Evolutionary conservation across 225 moss, liverwort and hornwort genomes (phyloP).

Genomic region (Polytrichum commune): DNA sequence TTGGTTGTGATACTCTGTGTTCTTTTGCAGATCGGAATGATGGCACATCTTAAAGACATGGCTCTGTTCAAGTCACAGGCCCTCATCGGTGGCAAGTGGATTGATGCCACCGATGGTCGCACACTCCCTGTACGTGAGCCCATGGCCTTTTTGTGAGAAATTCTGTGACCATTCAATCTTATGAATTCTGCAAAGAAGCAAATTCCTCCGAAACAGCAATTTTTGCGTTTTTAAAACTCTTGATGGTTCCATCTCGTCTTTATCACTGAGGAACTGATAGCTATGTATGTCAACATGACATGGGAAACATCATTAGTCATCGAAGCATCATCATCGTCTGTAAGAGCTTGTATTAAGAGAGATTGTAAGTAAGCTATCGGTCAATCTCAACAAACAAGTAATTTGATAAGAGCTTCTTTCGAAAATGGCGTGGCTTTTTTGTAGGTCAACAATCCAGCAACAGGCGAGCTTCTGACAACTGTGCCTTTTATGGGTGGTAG

Average conservation of each 20-base stretch:
- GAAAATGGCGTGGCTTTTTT: conserved; percentile 11
- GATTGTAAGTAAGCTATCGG: neutral
- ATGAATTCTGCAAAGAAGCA: too few relatives aligned
- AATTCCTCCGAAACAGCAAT: too few relatives aligned
- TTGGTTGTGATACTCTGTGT: conserved; percentile 4
- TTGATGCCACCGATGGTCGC: conserved; percentile 70
- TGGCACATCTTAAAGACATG: conserved; percentile 61
- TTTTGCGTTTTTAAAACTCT: too few relatives aligned
- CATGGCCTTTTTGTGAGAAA: too few relatives aligned
- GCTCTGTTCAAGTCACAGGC: conserved; percentile 66
- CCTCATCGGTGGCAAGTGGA: conserved; percentile 72
- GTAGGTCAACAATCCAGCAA: conserved; percentile 93
- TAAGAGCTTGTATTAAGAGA: neutral
- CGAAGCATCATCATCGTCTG: neutral
- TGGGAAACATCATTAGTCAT: neutral
- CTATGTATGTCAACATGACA: too few relatives aligned
- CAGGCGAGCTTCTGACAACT: conserved; percentile 67
- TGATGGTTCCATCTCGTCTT: too few relatives aligned
- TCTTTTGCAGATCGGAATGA: conserved; percentile 46
- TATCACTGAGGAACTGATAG: too few relatives aligned
- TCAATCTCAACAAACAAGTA: neutral
- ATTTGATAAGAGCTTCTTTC: neutral
- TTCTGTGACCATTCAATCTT: too few relatives aligned
- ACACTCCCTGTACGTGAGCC: conserved; percentile 34
- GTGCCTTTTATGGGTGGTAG: conserved; percentile 84